Percentiles rank a stretch among this genome's conserved stretches.
These are phyloP conservation scores for Sarocladium kiliense DNA, from an alignment of 2,329 filamentous ascomycete genomes.

Conservation along the genomic window DNA sequence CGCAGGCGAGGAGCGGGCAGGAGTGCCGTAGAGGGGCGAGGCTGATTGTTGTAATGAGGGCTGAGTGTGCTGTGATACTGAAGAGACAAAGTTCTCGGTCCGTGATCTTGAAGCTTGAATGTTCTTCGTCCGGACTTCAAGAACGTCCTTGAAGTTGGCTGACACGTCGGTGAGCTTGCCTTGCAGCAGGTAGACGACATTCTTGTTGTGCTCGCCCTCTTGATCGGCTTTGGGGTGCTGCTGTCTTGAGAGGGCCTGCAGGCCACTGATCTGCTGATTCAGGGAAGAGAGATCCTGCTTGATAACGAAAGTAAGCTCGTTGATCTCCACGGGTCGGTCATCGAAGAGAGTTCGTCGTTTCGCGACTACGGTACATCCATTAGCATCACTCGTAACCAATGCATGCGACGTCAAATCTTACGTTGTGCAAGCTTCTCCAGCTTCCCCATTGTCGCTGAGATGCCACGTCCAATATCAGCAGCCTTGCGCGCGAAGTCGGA, in stretches of 20 bases:
- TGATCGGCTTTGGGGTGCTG: conserved; percentile 71
- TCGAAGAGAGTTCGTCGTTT: conserved; percentile 96
- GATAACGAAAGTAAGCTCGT: conserved; percentile 94
- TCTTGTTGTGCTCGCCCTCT: conserved; percentile 96
- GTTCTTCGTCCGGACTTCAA: conserved; percentile 95
- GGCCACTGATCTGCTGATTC: conserved; percentile 79
- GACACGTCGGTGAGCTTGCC: conserved; percentile 89
- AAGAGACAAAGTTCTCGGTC: conserved; percentile 95
- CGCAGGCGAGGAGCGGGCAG: conserved; percentile 60
- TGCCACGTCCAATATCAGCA: conserved; percentile 86
- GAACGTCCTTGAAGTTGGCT: conserved; percentile 93
- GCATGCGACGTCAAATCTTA: conserved; percentile 32
- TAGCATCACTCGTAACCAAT: not conserved
- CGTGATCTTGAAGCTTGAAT: conserved; percentile 89
- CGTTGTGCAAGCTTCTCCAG: conserved; percentile 85
- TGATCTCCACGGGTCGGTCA: conserved; percentile 93
- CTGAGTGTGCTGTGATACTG: conserved; percentile 73
- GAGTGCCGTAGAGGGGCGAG: conserved; percentile 81
- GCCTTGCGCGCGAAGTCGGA: conserved; percentile 93
- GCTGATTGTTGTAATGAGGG: conserved; percentile 67
- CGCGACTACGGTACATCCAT: conserved; percentile 58
- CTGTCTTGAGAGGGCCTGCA: conserved; percentile 73
- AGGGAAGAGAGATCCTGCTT: conserved; percentile 85
- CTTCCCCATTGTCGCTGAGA: conserved; percentile 89
- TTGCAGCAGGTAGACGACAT: conserved; percentile 87